Base-by-base conservation (phyloP, 73 alveolate species). In the Stentor roeselii region DNA sequence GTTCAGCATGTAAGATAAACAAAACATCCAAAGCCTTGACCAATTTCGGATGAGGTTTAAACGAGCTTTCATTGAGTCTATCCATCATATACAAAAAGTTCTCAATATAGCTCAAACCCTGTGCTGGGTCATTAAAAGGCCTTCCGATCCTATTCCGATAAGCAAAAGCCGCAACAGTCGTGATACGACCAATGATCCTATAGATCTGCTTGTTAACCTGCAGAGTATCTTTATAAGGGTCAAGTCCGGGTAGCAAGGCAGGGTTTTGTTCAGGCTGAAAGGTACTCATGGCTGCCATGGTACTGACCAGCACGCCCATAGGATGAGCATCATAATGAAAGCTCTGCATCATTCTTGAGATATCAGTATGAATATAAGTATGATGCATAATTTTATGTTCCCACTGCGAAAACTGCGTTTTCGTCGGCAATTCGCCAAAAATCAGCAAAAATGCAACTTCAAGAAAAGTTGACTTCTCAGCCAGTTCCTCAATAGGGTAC, bases 241-340 rank as follows among this genome's bases (percentile, higher is more conserved):
- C 86, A 30, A 91, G 83, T 42, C 98, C 98, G 3, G 90, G 88
- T 74, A 87, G 87, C n/a, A 89, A 59, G 4, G 99, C 95, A 60
- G 99, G 99, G 91, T 95, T 95, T 3, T 96, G 95, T 75, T 93
- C 98, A 39, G 99, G 99, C 85, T 95, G 96, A 90, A 95, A 90
- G 59, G 99, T 93, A 27, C 96, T 85, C 75, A 90, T 75, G 3
- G 97, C 98, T 15, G 97, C 90, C 89, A 95, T 78, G 27, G 97
- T 82, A 37, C 97, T 77, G 35, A 91, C 91, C 75, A 95, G 86
- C 95, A 95, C 93, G 39, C 98, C 99, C 99, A 95, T 95, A 4
- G 99, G 99, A 78, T 95, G 99, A 34, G 99, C 97, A 78, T 95
- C 99, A 82, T 93, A 92, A 74, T 97, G 88, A 90, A 93, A 93